A percentile compares a stretch with the other conserved stretches of the same genome.
Conservation (phyloP, 2,329 filamentous ascomycete species). For the Diaporthe amygdali region DNA sequence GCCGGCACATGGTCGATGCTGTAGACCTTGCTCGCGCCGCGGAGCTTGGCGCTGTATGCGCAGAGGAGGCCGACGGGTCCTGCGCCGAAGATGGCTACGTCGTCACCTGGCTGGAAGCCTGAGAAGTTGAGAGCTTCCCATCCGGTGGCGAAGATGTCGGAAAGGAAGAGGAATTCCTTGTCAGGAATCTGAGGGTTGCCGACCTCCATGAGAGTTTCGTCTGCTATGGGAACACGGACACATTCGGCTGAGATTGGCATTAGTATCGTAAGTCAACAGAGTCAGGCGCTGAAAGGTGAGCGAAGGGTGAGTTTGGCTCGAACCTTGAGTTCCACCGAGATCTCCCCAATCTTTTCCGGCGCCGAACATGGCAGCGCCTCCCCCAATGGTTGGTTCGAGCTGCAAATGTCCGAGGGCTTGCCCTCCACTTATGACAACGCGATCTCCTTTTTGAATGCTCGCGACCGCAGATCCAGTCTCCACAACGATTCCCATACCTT, state of each 20-base stretch:
- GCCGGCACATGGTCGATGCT: conserved; percentile 30
- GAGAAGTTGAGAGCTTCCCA: conserved; percentile 42
- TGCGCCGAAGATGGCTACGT: conserved; percentile 33
- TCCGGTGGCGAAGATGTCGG: conserved; percentile 44
- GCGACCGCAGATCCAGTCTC: conserved; percentile 30
- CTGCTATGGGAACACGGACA: conserved; percentile 28
- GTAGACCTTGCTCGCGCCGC: conserved; percentile 31
- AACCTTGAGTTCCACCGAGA: not conserved
- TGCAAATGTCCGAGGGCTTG: not conserved
- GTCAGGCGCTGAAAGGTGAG: not conserved
- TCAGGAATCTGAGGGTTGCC: conserved; percentile 22
- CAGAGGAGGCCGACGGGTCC: conserved; percentile 33
- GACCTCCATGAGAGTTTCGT: conserved; percentile 27
- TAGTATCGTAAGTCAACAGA: not conserved
- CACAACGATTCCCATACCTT: conserved; percentile 38
- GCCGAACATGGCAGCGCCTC: not conserved
- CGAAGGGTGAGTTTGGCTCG: no score
- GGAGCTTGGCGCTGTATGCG: conserved; percentile 33
- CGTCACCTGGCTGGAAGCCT: conserved; percentile 42
- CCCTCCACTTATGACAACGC: conserved; percentile 33
- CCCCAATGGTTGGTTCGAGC: not conserved
- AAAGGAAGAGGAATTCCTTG: conserved; percentile 33
- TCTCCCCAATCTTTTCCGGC: conserved; percentile 1
- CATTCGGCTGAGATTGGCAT: conserved; percentile 27
- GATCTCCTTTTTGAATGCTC: conserved; percentile 36